A percentile compares a stretch with the other conserved stretches of the same genome.
Conservation (phyloP, 495 filamentous ascomycete species). For the Arthonia radiata region DNA sequence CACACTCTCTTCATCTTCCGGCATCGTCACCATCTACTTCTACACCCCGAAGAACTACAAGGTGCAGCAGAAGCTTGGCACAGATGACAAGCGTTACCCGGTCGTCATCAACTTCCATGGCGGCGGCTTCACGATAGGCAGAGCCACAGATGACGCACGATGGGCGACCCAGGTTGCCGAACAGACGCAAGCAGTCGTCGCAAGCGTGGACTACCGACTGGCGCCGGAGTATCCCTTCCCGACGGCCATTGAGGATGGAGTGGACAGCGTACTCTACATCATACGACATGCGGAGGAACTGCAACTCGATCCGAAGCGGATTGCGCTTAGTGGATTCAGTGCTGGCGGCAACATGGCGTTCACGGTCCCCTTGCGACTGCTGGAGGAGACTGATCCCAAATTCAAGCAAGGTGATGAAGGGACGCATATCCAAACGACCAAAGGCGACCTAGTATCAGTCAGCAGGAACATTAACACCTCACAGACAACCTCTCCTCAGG, state of each 20-base stretch:
- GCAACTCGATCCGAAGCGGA: slow-evolving; percentile 29
- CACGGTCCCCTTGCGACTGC: slow-evolving; percentile 48
- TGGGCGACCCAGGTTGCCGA: slow-evolving; percentile 32
- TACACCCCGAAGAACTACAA: slow-evolving; percentile 47
- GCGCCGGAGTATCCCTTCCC: slow-evolving; percentile 62
- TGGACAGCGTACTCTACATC: slow-evolving; percentile 19
- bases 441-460: slow-evolving; percentile 1
- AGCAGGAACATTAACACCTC: slow-evolving; percentile 11
- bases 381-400: slow-evolving; percentile 11
- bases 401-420: slow-evolving; percentile 6
- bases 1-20: slow-evolving; percentile 27
- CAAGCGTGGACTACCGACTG: slow-evolving; percentile 50
- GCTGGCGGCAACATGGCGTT: slow-evolving; percentile 72
- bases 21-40: slow-evolving; percentile 46
- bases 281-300: slow-evolving; percentile 18
- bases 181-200: slow-evolving; percentile 34
- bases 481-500: no score
- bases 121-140: slow-evolving; percentile 54
- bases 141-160: slow-evolving; percentile 41
- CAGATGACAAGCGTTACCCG: slow-evolving; percentile 13
- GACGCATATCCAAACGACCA: slow-evolving; percentile 14
- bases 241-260: slow-evolving; percentile 45
- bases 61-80: slow-evolving; percentile 13
- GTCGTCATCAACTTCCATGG: slow-evolving; percentile 50
- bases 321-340: slow-evolving; percentile 65